Percentiles rank a stretch among this genome's conserved stretches.
Evolutionary conservation across 202 grass and related monocot species (phyloP).

Genomic region (Eragrostis tef): DNA sequence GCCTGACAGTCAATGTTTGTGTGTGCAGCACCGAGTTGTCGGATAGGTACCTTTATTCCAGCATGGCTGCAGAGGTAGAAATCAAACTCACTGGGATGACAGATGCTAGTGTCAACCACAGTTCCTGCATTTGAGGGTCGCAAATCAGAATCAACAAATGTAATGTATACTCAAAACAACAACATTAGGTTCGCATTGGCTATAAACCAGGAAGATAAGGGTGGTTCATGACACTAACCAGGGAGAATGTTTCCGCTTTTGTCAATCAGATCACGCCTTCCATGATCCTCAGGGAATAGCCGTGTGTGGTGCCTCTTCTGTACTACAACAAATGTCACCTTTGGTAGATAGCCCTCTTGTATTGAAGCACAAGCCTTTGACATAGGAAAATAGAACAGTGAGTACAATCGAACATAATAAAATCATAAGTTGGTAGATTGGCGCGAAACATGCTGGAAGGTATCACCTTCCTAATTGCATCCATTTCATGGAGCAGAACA

Average conservation of each 20-base stretch:
- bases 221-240: conserved; percentile 40
- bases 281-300: conserved; percentile 77
- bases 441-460: background rate
- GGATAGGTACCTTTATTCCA: conserved; percentile 65
- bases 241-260: conserved; percentile 76
- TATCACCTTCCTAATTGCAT: conserved; percentile 69
- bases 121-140: conserved; percentile 53
- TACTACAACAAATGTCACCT: conserved; percentile 88
- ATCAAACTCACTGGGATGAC: conserved; percentile 78
- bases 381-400: conserved; percentile 1
- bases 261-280: conserved; percentile 53
- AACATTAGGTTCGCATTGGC: no score
- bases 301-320: conserved; percentile 95
- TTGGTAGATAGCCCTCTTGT: conserved; percentile 56
- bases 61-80: conserved; percentile 97
- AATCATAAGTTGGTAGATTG: background rate
- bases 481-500: conserved; percentile 72
- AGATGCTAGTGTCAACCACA: conserved; percentile 71
- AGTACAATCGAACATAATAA: conserved; percentile 20
- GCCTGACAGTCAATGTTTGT: background rate
- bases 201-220: background rate
- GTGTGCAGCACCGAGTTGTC: background rate
- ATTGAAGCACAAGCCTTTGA: conserved; percentile 68
- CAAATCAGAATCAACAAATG: background rate
- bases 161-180: background rate